Evolutionary conservation across 305 asterid genomes (phyloP).

Genomic region (Fraxinus nigra): DNA sequence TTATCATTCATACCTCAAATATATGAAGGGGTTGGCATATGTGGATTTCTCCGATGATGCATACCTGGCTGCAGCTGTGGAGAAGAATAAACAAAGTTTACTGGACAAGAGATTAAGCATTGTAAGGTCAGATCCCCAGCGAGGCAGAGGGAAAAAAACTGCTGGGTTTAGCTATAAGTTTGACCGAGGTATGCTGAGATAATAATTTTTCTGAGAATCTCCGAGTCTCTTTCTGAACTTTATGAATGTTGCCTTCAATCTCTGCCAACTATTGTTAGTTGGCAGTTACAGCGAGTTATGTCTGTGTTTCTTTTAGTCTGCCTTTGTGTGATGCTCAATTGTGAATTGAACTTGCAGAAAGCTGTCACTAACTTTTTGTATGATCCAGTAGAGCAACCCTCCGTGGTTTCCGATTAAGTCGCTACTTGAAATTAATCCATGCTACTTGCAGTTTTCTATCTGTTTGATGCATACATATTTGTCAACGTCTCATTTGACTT

Average conservation of each 20-base stretch:
- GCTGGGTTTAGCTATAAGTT: conserved; percentile 31
- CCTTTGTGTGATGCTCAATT: not conserved
- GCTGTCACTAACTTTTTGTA: not conserved
- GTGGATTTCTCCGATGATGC: conserved; percentile 81
- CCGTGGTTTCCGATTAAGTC: not conserved
- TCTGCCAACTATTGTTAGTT: not conserved
- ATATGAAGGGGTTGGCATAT: conserved; percentile 77
- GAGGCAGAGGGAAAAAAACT: conserved; percentile 48
- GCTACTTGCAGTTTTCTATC: not conserved
- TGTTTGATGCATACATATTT: not conserved
- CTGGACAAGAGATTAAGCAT: conserved; percentile 67
- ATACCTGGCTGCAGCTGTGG: conserved; percentile 71
- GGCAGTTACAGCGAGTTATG: not conserved
- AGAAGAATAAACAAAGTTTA: conserved; percentile 60
- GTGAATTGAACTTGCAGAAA: not conserved
- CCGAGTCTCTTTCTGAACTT: conserved; percentile 7
- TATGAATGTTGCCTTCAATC: conserved; percentile 5
- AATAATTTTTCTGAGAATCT: not conserved
- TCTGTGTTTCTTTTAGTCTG: not conserved
- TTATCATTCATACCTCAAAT: conserved; percentile 25
- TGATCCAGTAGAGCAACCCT: not conserved
- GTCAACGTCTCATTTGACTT: not conserved
- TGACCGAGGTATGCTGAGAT: conserved; percentile 40
- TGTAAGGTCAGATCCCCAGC: conserved; percentile 69
- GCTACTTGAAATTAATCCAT: not conserved